These are phyloP conservation scores for Fragilariopsis cylindrus DNA, from an alignment of 108 stramenopile species.

Conservation along the genomic window DNA sequence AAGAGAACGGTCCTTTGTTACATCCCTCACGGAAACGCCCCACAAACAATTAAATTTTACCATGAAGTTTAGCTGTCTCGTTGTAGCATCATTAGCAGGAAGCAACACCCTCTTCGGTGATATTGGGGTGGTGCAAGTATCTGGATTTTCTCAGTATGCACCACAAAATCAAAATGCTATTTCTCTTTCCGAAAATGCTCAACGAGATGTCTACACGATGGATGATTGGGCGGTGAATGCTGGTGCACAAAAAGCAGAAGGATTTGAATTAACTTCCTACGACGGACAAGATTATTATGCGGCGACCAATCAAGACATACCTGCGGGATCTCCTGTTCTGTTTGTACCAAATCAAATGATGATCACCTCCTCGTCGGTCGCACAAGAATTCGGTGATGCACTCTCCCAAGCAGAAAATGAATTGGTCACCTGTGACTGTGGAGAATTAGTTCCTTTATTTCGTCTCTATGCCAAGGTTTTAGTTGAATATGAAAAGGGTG, in stretches of 20 bases:
- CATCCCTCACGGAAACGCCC: no score
- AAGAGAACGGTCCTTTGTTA: no score
- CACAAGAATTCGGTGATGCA: slow-evolving; percentile 35
- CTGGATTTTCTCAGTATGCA: not conserved
- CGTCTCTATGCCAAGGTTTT: slow-evolving; percentile 48
- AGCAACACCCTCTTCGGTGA: not conserved
- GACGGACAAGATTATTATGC: slow-evolving; percentile 35
- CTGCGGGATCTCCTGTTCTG: slow-evolving; percentile 39
- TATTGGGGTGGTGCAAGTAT: not conserved
- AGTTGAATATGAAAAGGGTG: slow-evolving; percentile 55
- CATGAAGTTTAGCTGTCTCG: no score
- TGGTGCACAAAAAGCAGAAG: slow-evolving; percentile 45
- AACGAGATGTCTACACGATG: slow-evolving; percentile 39
- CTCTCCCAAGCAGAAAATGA: slow-evolving; percentile 33
- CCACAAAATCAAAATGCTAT: slow-evolving; percentile 23
- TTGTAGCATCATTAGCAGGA: no score
- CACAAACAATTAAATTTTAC: no score
- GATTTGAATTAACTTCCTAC: slow-evolving; percentile 46
- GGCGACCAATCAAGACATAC: slow-evolving; percentile 35
- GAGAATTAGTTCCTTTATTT: slow-evolving; percentile 27
- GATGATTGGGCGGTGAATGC: slow-evolving; percentile 35
- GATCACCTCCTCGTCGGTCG: slow-evolving; percentile 38
- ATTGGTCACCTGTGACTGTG: slow-evolving; percentile 28
- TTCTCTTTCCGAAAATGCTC: slow-evolving; percentile 26
- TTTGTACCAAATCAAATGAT: slow-evolving; percentile 46